phyloP scores from a whole-genome alignment of 2,329 filamentous ascomycete species.

The Pyrenophora seminiperda region DNA sequence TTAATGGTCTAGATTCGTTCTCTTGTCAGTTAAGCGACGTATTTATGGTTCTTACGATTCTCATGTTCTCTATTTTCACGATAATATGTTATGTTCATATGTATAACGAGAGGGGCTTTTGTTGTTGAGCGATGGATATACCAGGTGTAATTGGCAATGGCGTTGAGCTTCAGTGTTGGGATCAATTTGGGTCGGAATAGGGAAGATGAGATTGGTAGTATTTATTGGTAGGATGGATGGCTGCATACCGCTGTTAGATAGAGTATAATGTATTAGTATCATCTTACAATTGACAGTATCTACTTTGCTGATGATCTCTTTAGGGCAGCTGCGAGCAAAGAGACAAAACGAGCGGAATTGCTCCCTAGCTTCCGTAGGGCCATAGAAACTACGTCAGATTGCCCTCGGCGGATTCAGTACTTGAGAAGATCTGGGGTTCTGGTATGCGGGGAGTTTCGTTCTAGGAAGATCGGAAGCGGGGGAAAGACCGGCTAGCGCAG shows the following conservation, averaged over 20 bases:
- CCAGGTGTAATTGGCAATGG: conserved; percentile 1
- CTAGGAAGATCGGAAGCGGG: conserved; percentile 14
- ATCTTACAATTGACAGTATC: background rate
- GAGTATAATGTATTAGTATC: too few species aligned
- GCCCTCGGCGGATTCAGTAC: background rate
- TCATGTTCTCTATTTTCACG: conserved; percentile 6
- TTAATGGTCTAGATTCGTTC: background rate
- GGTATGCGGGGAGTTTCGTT: background rate
- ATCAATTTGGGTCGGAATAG: background rate
- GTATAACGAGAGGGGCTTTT: background rate
- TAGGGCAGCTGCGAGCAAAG: too few species aligned
- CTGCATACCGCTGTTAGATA: too few species aligned
- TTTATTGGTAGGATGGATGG: too few species aligned
- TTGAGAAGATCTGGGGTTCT: conserved; percentile 23
- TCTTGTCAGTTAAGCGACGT: background rate
- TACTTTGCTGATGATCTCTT: too few species aligned
- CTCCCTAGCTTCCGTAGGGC: conserved; percentile 12
- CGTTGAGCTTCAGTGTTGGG: background rate
- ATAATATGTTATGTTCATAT: conserved; percentile 2
- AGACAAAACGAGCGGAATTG: conserved; percentile 3
- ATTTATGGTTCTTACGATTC: conserved; percentile 11
- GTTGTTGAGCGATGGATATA: conserved; percentile 6
- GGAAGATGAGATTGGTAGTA: too few species aligned
- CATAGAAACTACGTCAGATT: background rate
- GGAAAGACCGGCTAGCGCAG: conserved; percentile 22